Percentiles rank a stretch among this genome's conserved stretches.
phyloP scores from a whole-genome alignment of 2,329 filamentous ascomycete genomes.

The Microdochium trichocladiopsis region DNA sequence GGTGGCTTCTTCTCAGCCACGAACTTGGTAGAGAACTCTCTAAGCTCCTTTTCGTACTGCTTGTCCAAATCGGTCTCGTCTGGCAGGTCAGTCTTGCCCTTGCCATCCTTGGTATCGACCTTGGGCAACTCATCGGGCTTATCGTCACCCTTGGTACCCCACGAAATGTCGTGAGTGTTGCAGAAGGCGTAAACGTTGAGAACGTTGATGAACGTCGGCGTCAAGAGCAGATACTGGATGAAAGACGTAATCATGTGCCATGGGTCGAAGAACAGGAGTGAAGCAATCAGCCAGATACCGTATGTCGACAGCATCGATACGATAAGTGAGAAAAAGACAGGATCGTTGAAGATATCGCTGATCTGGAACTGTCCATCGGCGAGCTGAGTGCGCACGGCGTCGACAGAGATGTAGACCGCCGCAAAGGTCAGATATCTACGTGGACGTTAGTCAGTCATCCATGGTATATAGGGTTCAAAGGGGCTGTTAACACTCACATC shows the following conservation, averaged over 20 bases:
- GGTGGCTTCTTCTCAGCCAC: slow-evolving; percentile 62
- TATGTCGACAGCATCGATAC: slow-evolving; percentile 90
- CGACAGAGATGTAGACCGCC: slow-evolving; percentile 87
- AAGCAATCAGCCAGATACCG: slow-evolving; percentile 85
- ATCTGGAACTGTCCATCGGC: slow-evolving; percentile 59
- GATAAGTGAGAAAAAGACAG: slow-evolving; percentile 87
- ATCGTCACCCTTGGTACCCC: slow-evolving; percentile 97
- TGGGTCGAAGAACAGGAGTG: slow-evolving; percentile 91
- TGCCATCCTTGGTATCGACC: slow-evolving; percentile 81
- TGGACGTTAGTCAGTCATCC: slow-evolving; percentile 13
- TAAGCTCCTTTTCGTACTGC: slow-evolving; percentile 83
- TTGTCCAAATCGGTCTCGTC: slow-evolving; percentile 94
- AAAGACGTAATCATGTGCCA: slow-evolving; percentile 99
- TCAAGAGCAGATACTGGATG: slow-evolving; percentile 88
- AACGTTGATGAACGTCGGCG: slow-evolving; percentile 95
- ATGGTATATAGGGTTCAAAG: background rate
- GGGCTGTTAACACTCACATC: slow-evolving; percentile 50
- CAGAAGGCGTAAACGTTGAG: slow-evolving; percentile 99
- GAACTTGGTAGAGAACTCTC: slow-evolving; percentile 66
- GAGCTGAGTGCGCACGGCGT: slow-evolving; percentile 70
- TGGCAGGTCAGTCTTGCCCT: slow-evolving; percentile 88
- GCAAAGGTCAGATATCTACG: slow-evolving; percentile 84
- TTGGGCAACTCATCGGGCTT: slow-evolving; percentile 86
- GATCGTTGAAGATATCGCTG: slow-evolving; percentile 71
- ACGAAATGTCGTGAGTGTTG: slow-evolving; percentile 95